Conservation (phyloP, 495 filamentous ascomycete species). For the Cairneyella variabilis region DNA sequence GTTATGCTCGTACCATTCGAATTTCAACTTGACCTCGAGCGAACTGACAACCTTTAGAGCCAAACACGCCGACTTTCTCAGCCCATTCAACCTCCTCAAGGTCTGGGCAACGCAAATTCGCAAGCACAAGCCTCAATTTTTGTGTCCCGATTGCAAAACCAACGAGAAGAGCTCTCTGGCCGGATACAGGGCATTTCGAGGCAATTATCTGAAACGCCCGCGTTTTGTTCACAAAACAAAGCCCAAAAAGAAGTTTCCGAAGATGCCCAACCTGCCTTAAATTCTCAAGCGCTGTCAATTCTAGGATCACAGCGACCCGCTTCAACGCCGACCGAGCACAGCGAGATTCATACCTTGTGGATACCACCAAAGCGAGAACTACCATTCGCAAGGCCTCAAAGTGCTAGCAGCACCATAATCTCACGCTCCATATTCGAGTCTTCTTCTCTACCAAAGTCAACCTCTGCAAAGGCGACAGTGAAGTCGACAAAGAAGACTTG, state of each 20-base stretch:
- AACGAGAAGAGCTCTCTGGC: background rate
- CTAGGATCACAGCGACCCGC: background rate
- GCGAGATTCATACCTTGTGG: background rate
- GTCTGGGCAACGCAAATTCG: background rate
- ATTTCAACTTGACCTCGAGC: background rate
- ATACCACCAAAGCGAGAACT: slow-evolving; percentile 35
- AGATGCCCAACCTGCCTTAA: too few species aligned
- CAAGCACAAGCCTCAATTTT: background rate
- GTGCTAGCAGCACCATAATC: background rate
- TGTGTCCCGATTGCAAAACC: slow-evolving; percentile 2
- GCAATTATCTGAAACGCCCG: too few species aligned
- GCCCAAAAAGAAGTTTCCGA: too few species aligned
- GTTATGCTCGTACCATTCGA: too few species aligned
- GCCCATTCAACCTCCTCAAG: background rate
- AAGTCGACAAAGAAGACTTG: too few species aligned
- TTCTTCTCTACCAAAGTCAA: slow-evolving; percentile 9
- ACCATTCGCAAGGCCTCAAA: slow-evolving; percentile 27
- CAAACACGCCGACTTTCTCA: slow-evolving; percentile 8
- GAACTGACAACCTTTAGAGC: background rate
- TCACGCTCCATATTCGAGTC: slow-evolving; percentile 4
- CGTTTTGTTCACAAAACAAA: too few species aligned
- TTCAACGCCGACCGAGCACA: slow-evolving; percentile 6
- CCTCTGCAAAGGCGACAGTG: background rate
- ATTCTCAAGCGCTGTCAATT: too few species aligned
- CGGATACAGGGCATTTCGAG: background rate